These are phyloP conservation scores for Aspergillus sp. DNA, from an alignment of 2,329 filamentous ascomycete species.

Conservation along the genomic window DNA sequence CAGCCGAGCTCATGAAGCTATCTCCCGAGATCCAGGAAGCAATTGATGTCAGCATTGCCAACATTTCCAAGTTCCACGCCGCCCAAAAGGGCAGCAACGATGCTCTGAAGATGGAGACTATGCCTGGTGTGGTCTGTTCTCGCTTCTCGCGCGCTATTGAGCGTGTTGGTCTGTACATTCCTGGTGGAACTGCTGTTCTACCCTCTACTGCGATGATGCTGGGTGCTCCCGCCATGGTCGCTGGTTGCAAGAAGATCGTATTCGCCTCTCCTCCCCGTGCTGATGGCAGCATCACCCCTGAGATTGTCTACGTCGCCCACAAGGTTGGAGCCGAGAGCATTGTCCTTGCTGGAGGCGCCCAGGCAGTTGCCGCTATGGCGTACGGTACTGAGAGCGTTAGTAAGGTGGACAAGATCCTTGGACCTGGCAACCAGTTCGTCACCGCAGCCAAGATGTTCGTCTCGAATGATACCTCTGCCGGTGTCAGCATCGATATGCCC, in stretches of 20 bases:
- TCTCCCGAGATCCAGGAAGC: conserved; percentile 79
- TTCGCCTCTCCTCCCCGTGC: conserved; percentile 85
- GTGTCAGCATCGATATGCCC: conserved; percentile 97
- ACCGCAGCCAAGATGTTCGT: conserved; percentile 99
- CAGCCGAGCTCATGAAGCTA: conserved; percentile 79
- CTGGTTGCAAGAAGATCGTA: conserved; percentile 92
- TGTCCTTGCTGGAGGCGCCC: conserved; percentile 90
- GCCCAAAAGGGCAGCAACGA: conserved; percentile 79
- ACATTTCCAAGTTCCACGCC: conserved; percentile 90
- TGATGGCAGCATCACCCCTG: conserved; percentile 88
- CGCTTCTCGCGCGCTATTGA: conserved; percentile 92
- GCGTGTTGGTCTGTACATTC: conserved; percentile 92
- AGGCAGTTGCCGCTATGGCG: conserved; percentile 93
- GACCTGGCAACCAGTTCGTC: conserved; percentile 97
- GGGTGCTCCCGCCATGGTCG: conserved; percentile 95
- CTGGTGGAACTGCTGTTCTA: conserved; percentile 93
- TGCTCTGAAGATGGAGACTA: conserved; percentile 84
- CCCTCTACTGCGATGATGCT: conserved; percentile 97
- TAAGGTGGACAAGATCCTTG: conserved; percentile 98
- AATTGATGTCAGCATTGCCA: conserved; percentile 92
- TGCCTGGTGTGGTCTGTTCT: conserved; percentile 94
- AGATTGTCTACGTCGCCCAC: conserved; percentile 96
- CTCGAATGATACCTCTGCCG: conserved; percentile 92
- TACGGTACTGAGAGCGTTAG: conserved; percentile 92
- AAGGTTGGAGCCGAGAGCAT: conserved; percentile 96